Evolutionary conservation across 371 early-diverging fungal genomes (phyloP), one percentile per base, ranked within the genome.

Genomic region (Syncephalastrum monosporum): DNA sequence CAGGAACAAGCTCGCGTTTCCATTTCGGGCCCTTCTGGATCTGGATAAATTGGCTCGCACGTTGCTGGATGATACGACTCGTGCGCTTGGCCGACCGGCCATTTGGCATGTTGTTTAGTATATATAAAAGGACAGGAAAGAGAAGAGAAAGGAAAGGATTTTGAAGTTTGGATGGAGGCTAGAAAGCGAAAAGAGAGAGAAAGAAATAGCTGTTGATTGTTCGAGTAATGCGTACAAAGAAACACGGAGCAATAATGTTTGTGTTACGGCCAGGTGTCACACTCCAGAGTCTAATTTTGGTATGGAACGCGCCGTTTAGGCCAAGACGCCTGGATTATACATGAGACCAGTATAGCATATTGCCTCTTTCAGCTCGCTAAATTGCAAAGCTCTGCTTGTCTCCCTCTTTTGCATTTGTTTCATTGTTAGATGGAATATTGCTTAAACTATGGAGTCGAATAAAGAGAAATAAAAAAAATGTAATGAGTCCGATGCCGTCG

Each of bases 1-100:
- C 93, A 60, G 79, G 74, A 43, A 90, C 82, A 47, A 83, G 75
- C 64, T 92, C 92, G 46, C 89, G 82, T 71, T 92, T 88, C 92
- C 92, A 92, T 44, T 79, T 71, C 8, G 82, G 81, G 25, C 76
- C 76, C 64, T 68, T 76, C 48, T 63, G 63, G 33, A 6, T 5
- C 23, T 53, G 16, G 7, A 63, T 25, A 14, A 57, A 43, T 1
- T 53, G 53, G 23, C 44, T 53, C n/a, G 63, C 53, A 17, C 54
- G 47, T 21, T 63, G 43, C 23, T 53, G 63, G 17, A 61, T 29
- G 50, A 48, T 38, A 21, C 60, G 47, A 54, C 54, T 53, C 3
- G 59, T 47, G 19, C 51, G 19, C 13, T 51, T 51, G 54, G 54
- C 53, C 53, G 27, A n/a, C 21, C 47, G 47, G 47, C 54, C 54